Base-by-base conservation (phyloP, 768 basidiomycete species). In the Leucocoprinus leucothites region DNA sequence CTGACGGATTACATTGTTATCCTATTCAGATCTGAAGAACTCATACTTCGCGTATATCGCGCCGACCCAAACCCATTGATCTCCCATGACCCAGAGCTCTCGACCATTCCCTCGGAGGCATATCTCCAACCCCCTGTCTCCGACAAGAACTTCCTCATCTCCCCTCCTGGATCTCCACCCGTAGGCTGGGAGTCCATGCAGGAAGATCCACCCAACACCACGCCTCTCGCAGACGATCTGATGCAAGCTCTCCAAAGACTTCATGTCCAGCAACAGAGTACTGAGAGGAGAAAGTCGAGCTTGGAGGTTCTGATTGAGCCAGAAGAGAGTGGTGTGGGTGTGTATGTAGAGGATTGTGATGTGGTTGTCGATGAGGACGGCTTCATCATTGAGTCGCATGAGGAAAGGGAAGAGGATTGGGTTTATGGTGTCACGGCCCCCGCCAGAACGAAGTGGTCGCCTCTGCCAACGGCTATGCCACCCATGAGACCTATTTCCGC, bases 61-160 rank as follows among this genome's bases (percentile, higher is more conserved):
- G 89, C 84, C 6, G 86, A 89, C 61, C 80, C 82, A 16, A 89
- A 85, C 56, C 84, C 86, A 2, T 69, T 91, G 46, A 72, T 78
- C 51, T 69, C 69, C 2, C 62, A 9, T 64, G 62, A 58, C n/a
- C 74, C 76, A 19, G 72, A 69, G 36, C 69, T 65, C n/a, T 44
- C 50, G 7, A 36, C 22, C 11, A 48, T 55, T n/a, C 53, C 53
- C 6, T 41, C 22, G 4, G 35, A 55, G 7, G 73, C 78, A 61
- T 84, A 86, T 63, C 80, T 95, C 34, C 81, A 78, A 40, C 93
- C 94, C 0, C 96, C 96, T 0, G 71, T 79, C 0, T 61, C 86
- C 36, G 89, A 94, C 62, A 93, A 93, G 71, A 98, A 98, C 72
- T 98, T 98, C 72, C 80, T 99, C 45, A 95, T 99, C 59, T 98